Base-by-base conservation (phyloP, 768 basidiomycete genomes). In the Kockovaella imperatae region DNA sequence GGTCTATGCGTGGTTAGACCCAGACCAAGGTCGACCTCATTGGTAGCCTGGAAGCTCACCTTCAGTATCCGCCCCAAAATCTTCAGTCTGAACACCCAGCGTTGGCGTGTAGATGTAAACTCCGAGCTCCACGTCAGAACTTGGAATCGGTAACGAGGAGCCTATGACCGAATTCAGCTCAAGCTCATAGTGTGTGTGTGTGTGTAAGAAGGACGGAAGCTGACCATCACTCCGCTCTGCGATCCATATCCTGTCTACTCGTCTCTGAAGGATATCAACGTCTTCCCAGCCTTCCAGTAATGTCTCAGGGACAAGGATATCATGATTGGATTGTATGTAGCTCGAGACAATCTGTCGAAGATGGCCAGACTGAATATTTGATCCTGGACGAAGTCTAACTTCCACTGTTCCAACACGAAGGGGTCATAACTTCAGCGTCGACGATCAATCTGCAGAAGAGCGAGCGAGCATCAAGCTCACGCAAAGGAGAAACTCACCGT, bases 61-160 rank as follows among this genome's bases (percentile, higher is more conserved):
- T 31, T 63, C 62, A 3, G 59, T 35, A 14, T 58, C 59, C 4
- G 72, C 71, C 1, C 80, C 77, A 56, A 87, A 85, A 52, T 93
- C 87, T 62, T 74, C 68, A 6, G 72, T 32, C 10, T 54, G 47
- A 7, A 84, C 82, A 35, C 81, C 79, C 0, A 78, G 74, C 50
- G 85, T 82, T 1, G 85, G 82, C 50, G 89, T 83, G 66, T 96
- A 99, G 13, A 95, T 80, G 62, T 99, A 87, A 46, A 95, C 81
- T 55, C 86, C 80, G 30, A 91, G 76, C 5, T 57, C 51, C 17
- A 57, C 47, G n/a, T 50, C 42, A 0, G n/a, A n/a, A n/a, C n/a
- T n/a, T n/a, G n/a, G n/a, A n/a, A n/a, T n/a, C n/a, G n/a, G n/a
- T n/a, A n/a, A n/a, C n/a, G n/a, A n/a, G n/a, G n/a, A n/a, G n/a